A percentile compares a stretch with the other conserved stretches of the same genome.
phyloP scores from a whole-genome alignment of 176 grass and related monocot species.

The Avena atlantica region DNA sequence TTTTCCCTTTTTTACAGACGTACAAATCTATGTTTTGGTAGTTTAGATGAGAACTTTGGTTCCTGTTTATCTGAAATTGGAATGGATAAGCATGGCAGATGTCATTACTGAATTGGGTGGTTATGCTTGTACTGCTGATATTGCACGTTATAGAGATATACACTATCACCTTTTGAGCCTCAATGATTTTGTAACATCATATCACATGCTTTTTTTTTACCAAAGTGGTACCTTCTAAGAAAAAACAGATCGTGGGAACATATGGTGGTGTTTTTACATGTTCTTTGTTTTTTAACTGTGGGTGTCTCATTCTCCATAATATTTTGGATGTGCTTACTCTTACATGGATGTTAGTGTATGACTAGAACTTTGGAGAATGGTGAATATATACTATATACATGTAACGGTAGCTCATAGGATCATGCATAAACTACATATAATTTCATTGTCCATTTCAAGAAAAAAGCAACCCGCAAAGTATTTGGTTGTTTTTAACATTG shows the following conservation, averaged over 20 bases:
- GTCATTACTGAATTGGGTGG: constrained; percentile 50
- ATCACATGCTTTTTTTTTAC: no score
- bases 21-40: constrained; percentile 52
- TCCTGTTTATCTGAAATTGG: constrained; percentile 49
- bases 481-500: no score
- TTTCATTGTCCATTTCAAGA: no score
- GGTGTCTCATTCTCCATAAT: background rate
- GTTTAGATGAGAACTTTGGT: constrained; percentile 50
- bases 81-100: constrained; percentile 48
- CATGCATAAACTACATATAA: background rate
- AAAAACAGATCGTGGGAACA: background rate
- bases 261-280: background rate
- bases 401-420: background rate
- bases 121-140: constrained; percentile 44
- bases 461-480: no score
- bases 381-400: background rate
- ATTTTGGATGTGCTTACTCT: background rate
- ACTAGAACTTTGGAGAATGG: background rate
- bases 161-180: constrained; percentile 48
- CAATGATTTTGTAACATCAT: constrained; percentile 21
- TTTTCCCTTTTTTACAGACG: constrained; percentile 39
- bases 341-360: background rate
- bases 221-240: no score
- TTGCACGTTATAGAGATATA: constrained; percentile 43
- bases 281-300: background rate